Conservation (phyloP, 495 filamentous ascomycete genomes). For the Tetracladium setigerum region DNA sequence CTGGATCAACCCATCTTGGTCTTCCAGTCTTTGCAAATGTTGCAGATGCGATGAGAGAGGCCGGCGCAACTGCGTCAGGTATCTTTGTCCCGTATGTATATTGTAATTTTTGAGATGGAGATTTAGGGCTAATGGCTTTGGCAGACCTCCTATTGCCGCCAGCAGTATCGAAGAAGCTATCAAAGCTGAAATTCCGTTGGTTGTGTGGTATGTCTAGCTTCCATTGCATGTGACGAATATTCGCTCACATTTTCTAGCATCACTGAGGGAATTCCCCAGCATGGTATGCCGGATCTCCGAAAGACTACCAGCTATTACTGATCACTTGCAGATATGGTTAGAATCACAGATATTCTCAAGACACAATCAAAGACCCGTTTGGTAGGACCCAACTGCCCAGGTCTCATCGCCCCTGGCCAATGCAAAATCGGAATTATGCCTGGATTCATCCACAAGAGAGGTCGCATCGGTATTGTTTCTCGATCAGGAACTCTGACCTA, state of each 20-base stretch:
- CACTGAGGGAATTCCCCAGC: conserved; percentile 96
- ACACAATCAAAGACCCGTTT: conserved; percentile 94
- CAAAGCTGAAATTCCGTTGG: conserved; percentile 80
- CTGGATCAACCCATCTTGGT: conserved; percentile 80
- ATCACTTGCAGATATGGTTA: conserved; percentile 77
- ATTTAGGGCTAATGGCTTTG: conserved; percentile 8
- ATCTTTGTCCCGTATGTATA: conserved; percentile 91
- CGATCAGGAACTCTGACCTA: conserved; percentile 98
- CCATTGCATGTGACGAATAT: conserved; percentile 10
- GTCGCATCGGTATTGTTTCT: conserved; percentile 96
- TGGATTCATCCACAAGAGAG: conserved; percentile 99
- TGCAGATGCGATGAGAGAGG: conserved; percentile 80
- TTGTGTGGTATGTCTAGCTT: conserved; percentile 63
- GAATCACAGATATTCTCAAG: conserved; percentile 96
- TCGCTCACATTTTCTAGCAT: conserved; percentile 47
- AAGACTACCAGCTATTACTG: background rate
- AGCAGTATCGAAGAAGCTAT: conserved; percentile 96
- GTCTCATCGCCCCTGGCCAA: conserved; percentile 94
- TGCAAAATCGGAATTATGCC: conserved; percentile 99
- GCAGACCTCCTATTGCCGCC: conserved; percentile 81
- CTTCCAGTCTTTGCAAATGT: conserved; percentile 92
- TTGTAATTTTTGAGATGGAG: background rate
- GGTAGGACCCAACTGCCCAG: conserved; percentile 96
- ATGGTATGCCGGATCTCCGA: conserved; percentile 51
- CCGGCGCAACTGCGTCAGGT: conserved; percentile 82